Base-by-base conservation (phyloP, 2,329 filamentous ascomycete genomes). In the Chalara sp. region DNA sequence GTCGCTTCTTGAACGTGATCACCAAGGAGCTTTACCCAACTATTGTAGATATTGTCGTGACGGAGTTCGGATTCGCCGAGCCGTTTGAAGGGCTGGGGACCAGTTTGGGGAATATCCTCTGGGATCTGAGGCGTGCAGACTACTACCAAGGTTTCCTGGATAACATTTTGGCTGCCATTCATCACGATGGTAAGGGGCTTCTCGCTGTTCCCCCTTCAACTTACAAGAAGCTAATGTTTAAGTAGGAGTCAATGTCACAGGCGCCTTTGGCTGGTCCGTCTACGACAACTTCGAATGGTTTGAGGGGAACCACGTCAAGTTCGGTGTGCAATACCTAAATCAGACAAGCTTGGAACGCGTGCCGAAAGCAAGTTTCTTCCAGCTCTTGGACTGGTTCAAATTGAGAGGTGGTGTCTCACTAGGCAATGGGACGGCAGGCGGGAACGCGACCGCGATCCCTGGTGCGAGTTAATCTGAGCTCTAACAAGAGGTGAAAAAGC, bases 211-310 rank as follows among this genome's bases (percentile, higher is more conserved):
- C 31, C 29, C 32, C 31, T 39, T 3, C 13, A 12, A 8, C 31
- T 29, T 10, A 21, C 21, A 21, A 21, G 21, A 21, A 21, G 21
- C 32, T 42, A 6, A n/a, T 32, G 0, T 21, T 59, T 58, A 84
- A 29, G 86, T 21, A 21, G 21, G 21, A 21, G 21, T 91, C 47
- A 80, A 92, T 60, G 86, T 92, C 49, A 76, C 79, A 58, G 88
- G 84, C 6, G 93, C 92, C 69, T 83, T 92, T 72, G 89, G 85
- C n/a, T 95, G 89, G 88, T 87, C 84, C 63, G 77, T 95, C 54
- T 79, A 92, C 76, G 89, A 95, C 47, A 63, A 63, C 41, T 56
- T 63, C 30, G 61, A 63, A 46, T 63, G 61, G 61, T 86, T 87
- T 31, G 13, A 44, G 4, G 61, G 61, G 3, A 53, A 32, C 31